Evolutionary conservation across 2,329 filamentous ascomycete genomes (phyloP).

Genomic region (Trichoderma lentiforme): DNA sequence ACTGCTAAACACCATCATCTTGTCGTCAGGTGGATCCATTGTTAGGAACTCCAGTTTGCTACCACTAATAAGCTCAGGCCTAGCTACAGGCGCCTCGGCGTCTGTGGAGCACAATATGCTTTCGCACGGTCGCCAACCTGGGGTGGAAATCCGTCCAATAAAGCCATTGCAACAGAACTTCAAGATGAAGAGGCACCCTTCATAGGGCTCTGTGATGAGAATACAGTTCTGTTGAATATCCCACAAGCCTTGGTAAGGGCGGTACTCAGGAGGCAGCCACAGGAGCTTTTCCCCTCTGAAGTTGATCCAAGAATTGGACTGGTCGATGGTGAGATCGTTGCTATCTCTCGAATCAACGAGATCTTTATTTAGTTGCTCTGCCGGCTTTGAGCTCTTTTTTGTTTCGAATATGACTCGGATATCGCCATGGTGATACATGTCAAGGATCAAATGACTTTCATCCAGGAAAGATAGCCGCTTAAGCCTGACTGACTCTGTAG

Average conservation of each 20-base stretch:
- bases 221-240: background rate
- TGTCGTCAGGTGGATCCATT: background rate
- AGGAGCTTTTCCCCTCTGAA: background rate
- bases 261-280: background rate
- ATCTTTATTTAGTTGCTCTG: too few species aligned
- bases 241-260: too few species aligned
- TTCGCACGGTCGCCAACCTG: background rate
- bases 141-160: background rate
- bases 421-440: too few species aligned
- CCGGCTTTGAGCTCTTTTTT: too few species aligned
- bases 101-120: background rate
- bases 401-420: too few species aligned
- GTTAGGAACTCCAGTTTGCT: background rate
- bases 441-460: too few species aligned
- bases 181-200: background rate
- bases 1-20: background rate
- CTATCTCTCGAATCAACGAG: too few species aligned
- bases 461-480: too few species aligned
- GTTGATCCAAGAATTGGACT: background rate
- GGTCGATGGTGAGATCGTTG: too few species aligned
- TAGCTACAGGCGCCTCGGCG: background rate
- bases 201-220: background rate
- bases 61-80: background rate
- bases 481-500: too few species aligned
- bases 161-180: background rate